These are phyloP conservation scores for Neofusicoccum umdonicola DNA, from an alignment of 2,329 filamentous ascomycete species.

Conservation along the genomic window DNA sequence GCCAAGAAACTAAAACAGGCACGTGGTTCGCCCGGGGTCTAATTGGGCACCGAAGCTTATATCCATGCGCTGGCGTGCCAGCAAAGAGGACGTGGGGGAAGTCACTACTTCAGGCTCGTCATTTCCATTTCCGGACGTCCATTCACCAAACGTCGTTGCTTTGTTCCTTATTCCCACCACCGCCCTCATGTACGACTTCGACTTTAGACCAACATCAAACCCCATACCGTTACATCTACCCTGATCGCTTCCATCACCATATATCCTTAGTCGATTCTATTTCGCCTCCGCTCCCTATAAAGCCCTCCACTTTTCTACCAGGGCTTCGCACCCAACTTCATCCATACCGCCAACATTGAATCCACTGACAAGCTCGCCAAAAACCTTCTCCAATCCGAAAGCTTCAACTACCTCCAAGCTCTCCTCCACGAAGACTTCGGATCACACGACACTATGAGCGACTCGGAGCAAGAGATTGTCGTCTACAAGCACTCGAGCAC, in stretches of 20 bases:
- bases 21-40: background rate
- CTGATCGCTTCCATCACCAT: background rate
- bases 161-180: background rate
- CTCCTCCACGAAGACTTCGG: background rate
- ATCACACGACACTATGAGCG: background rate
- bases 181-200: background rate
- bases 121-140: slow-evolving; percentile 4
- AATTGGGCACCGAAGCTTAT: background rate
- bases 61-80: background rate
- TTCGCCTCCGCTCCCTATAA: background rate
- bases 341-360: background rate
- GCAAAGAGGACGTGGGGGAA: background rate
- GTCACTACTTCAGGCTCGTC: background rate
- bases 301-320: background rate
- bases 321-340: background rate
- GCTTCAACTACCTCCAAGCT: background rate
- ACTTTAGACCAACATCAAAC: background rate
- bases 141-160: background rate
- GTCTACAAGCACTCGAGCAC: slow-evolving; percentile 6
- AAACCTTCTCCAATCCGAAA: background rate
- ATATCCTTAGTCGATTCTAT: background rate
- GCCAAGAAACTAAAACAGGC: background rate
- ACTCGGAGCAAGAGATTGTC: background rate
- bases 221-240: background rate
- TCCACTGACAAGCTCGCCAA: background rate